Evolutionary conservation across 2,329 filamentous ascomycete genomes (phyloP).

Genomic region (Colletotrichum tofieldiae): DNA sequence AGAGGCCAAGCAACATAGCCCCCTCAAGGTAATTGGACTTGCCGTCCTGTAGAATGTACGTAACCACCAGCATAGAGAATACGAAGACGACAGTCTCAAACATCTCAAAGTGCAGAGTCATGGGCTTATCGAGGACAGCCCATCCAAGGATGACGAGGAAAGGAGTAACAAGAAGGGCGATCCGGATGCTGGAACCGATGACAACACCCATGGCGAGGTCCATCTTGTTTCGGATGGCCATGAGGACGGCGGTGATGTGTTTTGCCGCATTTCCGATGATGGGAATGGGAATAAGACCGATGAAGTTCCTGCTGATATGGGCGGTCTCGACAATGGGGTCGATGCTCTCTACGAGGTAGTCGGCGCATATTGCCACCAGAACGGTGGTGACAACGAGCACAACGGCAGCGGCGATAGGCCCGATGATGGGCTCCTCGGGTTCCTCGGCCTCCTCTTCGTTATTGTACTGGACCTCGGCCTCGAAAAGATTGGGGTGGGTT

Average conservation of each 20-base stretch:
- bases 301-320: conserved; percentile 68
- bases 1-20: conserved; percentile 74
- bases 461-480: conserved; percentile 61
- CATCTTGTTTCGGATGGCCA: conserved; percentile 85
- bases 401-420: conserved; percentile 74
- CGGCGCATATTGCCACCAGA: conserved; percentile 80
- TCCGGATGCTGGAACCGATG: conserved; percentile 87
- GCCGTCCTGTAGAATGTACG: conserved; percentile 83
- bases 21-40: conserved; percentile 89
- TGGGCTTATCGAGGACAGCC: conserved; percentile 78
- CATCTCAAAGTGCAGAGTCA: conserved; percentile 86
- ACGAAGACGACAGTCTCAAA: conserved; percentile 86
- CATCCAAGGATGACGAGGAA: conserved; percentile 86
- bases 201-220: conserved; percentile 83
- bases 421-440: conserved; percentile 67
- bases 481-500: conserved; percentile 82
- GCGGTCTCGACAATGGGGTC: conserved; percentile 79
- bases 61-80: conserved; percentile 82
- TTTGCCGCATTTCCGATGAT: conserved; percentile 85
- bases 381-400: conserved; percentile 80
- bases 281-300: too few relatives aligned
- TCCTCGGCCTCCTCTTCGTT: conserved; percentile 54
- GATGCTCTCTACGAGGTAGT: conserved; percentile 84
- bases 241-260: conserved; percentile 85
- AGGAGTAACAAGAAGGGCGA: conserved; percentile 83